Conservation (phyloP, 1,284 basidiomycete genomes). For the Irpex sp. region DNA sequence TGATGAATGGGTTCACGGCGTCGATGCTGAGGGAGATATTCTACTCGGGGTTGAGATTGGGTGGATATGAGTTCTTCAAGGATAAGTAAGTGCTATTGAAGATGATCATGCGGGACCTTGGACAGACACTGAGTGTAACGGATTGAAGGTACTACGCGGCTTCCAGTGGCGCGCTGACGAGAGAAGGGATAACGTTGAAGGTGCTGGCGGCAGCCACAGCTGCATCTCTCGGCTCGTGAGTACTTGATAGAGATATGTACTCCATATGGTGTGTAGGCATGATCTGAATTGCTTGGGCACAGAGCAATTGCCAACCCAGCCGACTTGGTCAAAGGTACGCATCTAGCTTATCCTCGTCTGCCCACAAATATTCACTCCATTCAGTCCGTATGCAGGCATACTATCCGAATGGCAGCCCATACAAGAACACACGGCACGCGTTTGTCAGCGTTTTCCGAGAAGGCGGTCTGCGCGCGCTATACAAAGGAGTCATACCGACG, state of each 20-base stretch:
- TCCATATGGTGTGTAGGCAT: background rate
- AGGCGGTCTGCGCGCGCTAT: conserved; percentile 32
- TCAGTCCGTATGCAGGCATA: conserved; percentile 38
- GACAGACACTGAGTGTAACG: background rate
- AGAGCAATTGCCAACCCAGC: conserved; percentile 37
- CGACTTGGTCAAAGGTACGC: conserved; percentile 34
- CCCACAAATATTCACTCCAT: too few relatives aligned
- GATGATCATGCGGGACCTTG: background rate
- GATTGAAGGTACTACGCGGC: conserved; percentile 19
- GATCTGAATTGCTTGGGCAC: background rate
- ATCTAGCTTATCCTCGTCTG: background rate
- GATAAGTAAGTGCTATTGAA: conserved; percentile 27
- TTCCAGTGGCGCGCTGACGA: conserved; percentile 25
- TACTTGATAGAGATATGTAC: background rate
- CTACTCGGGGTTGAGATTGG: conserved; percentile 35
- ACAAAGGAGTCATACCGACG: conserved; percentile 35
- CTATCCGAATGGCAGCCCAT: conserved; percentile 32
- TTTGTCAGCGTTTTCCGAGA: conserved; percentile 32
- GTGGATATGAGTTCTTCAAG: conserved; percentile 38
- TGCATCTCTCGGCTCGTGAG: conserved; percentile 33
- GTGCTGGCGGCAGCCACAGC: conserved; percentile 32
- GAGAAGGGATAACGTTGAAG: conserved; percentile 33
- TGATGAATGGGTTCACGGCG: conserved; percentile 33
- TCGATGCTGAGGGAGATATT: conserved; percentile 35
- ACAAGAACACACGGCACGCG: conserved; percentile 31